These are phyloP conservation scores for Daldinia decipiens DNA, from an alignment of 495 filamentous ascomycete species.

Conservation along the genomic window DNA sequence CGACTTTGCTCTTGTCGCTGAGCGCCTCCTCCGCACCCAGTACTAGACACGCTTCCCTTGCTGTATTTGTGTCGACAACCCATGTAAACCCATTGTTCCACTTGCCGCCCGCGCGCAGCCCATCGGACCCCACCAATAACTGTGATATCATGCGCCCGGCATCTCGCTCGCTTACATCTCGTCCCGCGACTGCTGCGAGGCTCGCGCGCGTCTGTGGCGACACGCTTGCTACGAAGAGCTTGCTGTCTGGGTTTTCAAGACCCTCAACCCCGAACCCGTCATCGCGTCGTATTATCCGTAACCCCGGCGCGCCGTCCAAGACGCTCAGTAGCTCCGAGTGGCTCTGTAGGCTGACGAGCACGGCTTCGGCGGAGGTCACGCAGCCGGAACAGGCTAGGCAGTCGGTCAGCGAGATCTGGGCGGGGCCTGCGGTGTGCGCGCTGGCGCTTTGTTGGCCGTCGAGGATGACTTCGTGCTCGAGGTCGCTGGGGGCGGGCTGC, in stretches of 20 bases:
- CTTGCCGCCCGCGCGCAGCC: slow-evolving; percentile 72
- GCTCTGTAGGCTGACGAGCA: slow-evolving; percentile 90
- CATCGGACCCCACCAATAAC: slow-evolving; percentile 75
- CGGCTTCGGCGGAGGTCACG: slow-evolving; percentile 95
- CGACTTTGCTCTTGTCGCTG: slow-evolving; percentile 37
- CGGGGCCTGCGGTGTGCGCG: slow-evolving; percentile 55
- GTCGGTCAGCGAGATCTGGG: slow-evolving; percentile 95
- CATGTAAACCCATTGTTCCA: slow-evolving; percentile 82
- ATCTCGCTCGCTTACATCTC: slow-evolving; percentile 74
- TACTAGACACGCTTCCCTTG: slow-evolving; percentile 79
- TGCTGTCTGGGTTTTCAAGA: slow-evolving; percentile 59
- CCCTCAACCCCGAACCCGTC: slow-evolving; percentile 47
- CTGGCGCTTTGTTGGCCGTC: slow-evolving; percentile 78
- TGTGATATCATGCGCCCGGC: slow-evolving; percentile 85
- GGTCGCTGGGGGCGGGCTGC: slow-evolving; percentile 25
- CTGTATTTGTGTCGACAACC: slow-evolving; percentile 85
- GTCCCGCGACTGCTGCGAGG: slow-evolving; percentile 83
- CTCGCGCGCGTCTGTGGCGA: slow-evolving; percentile 90
- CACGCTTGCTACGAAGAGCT: slow-evolving; percentile 88
- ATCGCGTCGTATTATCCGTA: slow-evolving; percentile 49
- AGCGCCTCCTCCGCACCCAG: slow-evolving; percentile 83
- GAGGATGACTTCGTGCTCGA: slow-evolving; percentile 87
- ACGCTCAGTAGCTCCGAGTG: slow-evolving; percentile 88
- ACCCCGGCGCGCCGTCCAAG: slow-evolving; percentile 72
- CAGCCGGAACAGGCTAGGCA: slow-evolving; percentile 98